phyloP scores from a whole-genome alignment of 139 green algal species.

The Prasinococcaceae sp. region DNA sequence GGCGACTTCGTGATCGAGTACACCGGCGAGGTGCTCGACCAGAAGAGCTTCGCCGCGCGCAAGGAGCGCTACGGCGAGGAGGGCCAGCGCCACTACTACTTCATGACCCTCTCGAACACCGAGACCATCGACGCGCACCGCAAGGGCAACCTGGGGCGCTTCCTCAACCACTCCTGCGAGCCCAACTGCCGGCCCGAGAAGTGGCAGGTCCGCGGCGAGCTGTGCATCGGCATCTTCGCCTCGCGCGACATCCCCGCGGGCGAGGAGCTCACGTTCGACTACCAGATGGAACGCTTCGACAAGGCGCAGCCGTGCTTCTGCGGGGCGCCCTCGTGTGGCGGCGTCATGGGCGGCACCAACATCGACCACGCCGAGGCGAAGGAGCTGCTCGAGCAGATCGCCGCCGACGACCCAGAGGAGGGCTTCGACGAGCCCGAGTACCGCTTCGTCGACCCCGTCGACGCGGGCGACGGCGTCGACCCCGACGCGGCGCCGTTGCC shows the following conservation, averaged over 20 bases:
- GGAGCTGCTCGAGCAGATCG: background rate
- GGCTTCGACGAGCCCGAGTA: background rate
- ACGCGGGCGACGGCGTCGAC: background rate
- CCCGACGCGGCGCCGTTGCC: background rate
- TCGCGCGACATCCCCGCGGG: constrained; percentile 42
- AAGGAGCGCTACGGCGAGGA: constrained; percentile 67
- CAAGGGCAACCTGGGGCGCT: constrained; percentile 81
- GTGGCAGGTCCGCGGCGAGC: constrained; percentile 85
- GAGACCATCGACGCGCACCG: constrained; percentile 88
- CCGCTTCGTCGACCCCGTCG: background rate
- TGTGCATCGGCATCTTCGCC: constrained; percentile 87
- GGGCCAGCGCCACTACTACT: constrained; percentile 92
- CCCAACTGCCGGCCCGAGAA: constrained; percentile 98
- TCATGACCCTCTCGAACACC: constrained; percentile 94
- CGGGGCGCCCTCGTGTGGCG: constrained; percentile 39
- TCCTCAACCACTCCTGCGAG: constrained; percentile 96
- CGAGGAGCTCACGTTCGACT: constrained; percentile 95
- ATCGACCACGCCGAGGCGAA: background rate
- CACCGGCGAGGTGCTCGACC: constrained; percentile 89
- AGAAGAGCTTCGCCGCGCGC: constrained; percentile 75
- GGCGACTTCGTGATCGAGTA: constrained; percentile 96
- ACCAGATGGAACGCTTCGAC: constrained; percentile 96
- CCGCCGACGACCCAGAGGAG: background rate
- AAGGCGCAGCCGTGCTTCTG: constrained; percentile 60
- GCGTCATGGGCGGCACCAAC: constrained; percentile 59